Conservation (phyloP, 108 stramenopile species). For the Skeletonema menzelii region DNA sequence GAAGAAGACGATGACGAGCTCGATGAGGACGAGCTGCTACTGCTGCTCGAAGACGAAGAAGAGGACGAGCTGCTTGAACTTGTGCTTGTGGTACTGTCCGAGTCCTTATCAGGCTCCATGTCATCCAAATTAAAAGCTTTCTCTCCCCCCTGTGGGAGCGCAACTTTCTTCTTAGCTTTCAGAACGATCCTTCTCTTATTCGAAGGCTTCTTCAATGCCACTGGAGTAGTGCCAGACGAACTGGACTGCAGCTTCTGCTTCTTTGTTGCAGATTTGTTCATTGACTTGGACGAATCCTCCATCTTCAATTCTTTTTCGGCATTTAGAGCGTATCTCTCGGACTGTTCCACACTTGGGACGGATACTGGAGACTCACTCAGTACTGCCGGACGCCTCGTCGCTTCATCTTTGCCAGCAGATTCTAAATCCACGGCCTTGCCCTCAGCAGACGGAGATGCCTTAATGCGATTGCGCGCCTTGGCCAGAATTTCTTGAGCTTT, state of each 20-base stretch:
- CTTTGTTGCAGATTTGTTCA: constrained; percentile 6
- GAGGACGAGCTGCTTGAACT: constrained; percentile 17
- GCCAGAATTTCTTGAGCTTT: constrained; percentile 45
- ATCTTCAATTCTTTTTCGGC: not conserved
- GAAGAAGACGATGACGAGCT: constrained; percentile 33
- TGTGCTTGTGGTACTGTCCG: constrained; percentile 13
- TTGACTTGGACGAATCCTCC: not conserved
- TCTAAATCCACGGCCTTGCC: not conserved
- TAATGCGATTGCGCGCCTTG: constrained; percentile 30
- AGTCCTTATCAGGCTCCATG: constrained; percentile 13
- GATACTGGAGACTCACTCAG: constrained; percentile 47
- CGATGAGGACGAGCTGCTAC: constrained; percentile 19
- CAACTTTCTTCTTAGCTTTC: not conserved
- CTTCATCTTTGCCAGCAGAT: not conserved
- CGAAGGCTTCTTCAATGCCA: not conserved
- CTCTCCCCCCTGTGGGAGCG: not conserved
- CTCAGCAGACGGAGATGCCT: constrained; percentile 11
- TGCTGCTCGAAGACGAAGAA: constrained; percentile 23
- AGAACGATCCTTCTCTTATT: not conserved
- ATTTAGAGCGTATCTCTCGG: not conserved
- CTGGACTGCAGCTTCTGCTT: not conserved
- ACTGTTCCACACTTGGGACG: constrained; percentile 15
- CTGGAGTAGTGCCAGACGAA: not conserved
- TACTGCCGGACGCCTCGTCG: constrained; percentile 23
- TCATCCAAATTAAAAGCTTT: not conserved